A percentile compares a stretch with the other conserved stretches of the same genome.
These are phyloP conservation scores for Trypanosoma mega DNA, from an alignment of 208 protist genomes.

Conservation along the genomic window DNA sequence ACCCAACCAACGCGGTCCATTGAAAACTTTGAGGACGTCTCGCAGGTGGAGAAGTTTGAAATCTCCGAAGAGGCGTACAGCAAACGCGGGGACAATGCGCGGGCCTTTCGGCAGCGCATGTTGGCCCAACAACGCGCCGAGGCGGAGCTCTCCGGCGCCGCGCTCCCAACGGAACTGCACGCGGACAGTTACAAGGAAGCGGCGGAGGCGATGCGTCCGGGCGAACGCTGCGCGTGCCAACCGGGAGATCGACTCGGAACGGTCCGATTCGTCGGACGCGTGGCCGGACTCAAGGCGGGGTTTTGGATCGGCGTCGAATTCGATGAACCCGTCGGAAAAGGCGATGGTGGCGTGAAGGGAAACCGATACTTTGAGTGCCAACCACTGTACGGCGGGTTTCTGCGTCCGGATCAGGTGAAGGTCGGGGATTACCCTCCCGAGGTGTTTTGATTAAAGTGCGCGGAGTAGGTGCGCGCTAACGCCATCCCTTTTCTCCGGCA, in stretches of 20 bases:
- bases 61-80: slow-evolving; percentile 90
- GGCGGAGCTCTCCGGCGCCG: slow-evolving; percentile 56
- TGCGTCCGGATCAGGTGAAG: slow-evolving; percentile 85
- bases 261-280: slow-evolving; percentile 86
- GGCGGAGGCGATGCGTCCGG: slow-evolving; percentile 73
- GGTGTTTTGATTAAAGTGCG: slow-evolving; percentile 55
- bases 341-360: slow-evolving; percentile 92
- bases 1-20: slow-evolving; percentile 66
- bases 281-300: slow-evolving; percentile 77
- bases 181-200: slow-evolving; percentile 74
- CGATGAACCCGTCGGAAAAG: slow-evolving; percentile 95
- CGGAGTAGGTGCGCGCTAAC: too few species aligned
- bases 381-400: slow-evolving; percentile 79
- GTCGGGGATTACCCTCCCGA: slow-evolving; percentile 91
- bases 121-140: slow-evolving; percentile 67
- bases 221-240: slow-evolving; percentile 78
- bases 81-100: slow-evolving; percentile 80
- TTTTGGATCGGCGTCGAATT: slow-evolving; percentile 93
- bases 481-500: too few species aligned
- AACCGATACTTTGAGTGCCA: slow-evolving; percentile 85
- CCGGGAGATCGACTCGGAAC: slow-evolving; percentile 84
- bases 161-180: slow-evolving; percentile 37
- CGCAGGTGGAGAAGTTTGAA: slow-evolving; percentile 90
- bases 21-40: slow-evolving; percentile 81
- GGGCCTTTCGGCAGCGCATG: slow-evolving; percentile 79